Conservation (phyloP, 208 protist species). For the Paratrypanosoma confusum region DNA sequence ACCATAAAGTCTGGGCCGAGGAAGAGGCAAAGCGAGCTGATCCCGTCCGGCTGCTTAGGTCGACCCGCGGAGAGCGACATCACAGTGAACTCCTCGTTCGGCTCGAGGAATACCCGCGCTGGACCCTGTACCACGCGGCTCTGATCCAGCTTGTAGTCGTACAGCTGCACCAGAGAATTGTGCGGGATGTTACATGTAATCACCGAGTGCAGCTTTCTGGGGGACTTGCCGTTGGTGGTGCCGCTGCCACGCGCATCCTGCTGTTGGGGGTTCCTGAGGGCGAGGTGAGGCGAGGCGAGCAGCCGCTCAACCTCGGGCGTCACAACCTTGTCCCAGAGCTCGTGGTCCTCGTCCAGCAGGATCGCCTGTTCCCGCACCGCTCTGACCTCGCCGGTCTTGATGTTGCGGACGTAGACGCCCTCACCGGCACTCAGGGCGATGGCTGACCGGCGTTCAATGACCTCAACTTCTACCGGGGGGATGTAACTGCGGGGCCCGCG, state of each 20-base stretch:
- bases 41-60: slow-evolving; percentile 74
- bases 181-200: slow-evolving; percentile 87
- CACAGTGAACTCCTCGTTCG: slow-evolving; percentile 75
- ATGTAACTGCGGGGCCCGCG: slow-evolving; percentile 86
- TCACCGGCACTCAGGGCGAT: slow-evolving; percentile 89
- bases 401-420: slow-evolving; percentile 94
- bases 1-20: slow-evolving; percentile 95
- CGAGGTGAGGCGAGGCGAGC: slow-evolving; percentile 25
- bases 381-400: slow-evolving; percentile 58
- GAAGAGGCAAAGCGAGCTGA: slow-evolving; percentile 85
- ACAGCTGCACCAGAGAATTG: slow-evolving; percentile 90
- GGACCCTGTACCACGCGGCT: slow-evolving; percentile 74
- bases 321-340: slow-evolving; percentile 73
- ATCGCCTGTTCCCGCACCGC: slow-evolving; percentile 37
- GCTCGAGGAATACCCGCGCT: slow-evolving; percentile 40
- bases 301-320: slow-evolving; percentile 32
- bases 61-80: slow-evolving; percentile 74
- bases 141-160: slow-evolving; percentile 84
- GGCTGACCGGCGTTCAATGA: slow-evolving; percentile 77
- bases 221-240: background rate
- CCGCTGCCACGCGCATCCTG: background rate
- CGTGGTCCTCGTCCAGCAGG: slow-evolving; percentile 57
- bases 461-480: slow-evolving; percentile 82
- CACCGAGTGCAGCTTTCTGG: slow-evolving; percentile 23
- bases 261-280: slow-evolving; percentile 12